A percentile compares a stretch with the other conserved stretches of the same genome.
Evolutionary conservation across 805 yeast species (phyloP).

Genomic region (Candida ovalis): DNA sequence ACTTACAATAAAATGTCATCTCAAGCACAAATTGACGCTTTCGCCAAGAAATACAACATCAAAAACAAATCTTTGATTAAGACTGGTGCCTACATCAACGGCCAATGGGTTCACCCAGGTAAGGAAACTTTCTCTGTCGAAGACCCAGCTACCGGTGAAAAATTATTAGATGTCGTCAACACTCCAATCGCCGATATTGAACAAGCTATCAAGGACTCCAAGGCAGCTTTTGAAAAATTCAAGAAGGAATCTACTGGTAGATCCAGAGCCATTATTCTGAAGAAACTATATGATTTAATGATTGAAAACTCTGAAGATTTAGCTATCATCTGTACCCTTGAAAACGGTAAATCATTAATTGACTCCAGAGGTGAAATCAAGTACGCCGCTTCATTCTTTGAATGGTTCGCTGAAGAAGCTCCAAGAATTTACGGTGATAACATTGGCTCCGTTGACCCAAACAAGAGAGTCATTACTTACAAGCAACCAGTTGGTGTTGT

Average conservation of each 20-base stretch:
- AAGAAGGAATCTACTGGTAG: slow-evolving; percentile 49
- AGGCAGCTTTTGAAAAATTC: slow-evolving; percentile 48
- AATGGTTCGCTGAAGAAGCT: slow-evolving; percentile 87
- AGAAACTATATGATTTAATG: slow-evolving; percentile 50
- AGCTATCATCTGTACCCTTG: slow-evolving; percentile 59
- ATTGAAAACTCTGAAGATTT: slow-evolving; percentile 59
- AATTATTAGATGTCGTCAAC: slow-evolving; percentile 54
- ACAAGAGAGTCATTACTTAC: slow-evolving; percentile 50
- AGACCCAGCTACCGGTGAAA: slow-evolving; percentile 69
- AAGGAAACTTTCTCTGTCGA: slow-evolving; percentile 54
- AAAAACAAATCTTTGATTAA: slow-evolving; percentile 49
- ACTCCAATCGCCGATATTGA: slow-evolving; percentile 43
- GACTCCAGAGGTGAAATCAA: slow-evolving; percentile 71
- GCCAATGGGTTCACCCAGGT: slow-evolving; percentile 56
- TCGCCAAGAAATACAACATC: slow-evolving; percentile 31
- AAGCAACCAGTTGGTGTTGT: slow-evolving; percentile 81
- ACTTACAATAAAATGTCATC: slow-evolving; percentile 23
- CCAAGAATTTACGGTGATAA: slow-evolving; percentile 67
- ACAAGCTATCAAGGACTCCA: slow-evolving; percentile 54
- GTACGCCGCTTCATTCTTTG: slow-evolving; percentile 73
- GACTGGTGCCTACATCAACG: slow-evolving; percentile 66
- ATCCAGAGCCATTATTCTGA: slow-evolving; percentile 49
- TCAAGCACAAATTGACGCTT: slow-evolving; percentile 19
- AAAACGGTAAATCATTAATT: slow-evolving; percentile 69
- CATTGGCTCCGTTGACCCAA: slow-evolving; percentile 49